Conservation (phyloP, 768 basidiomycete genomes). For the Pleurotus djamor region DNA sequence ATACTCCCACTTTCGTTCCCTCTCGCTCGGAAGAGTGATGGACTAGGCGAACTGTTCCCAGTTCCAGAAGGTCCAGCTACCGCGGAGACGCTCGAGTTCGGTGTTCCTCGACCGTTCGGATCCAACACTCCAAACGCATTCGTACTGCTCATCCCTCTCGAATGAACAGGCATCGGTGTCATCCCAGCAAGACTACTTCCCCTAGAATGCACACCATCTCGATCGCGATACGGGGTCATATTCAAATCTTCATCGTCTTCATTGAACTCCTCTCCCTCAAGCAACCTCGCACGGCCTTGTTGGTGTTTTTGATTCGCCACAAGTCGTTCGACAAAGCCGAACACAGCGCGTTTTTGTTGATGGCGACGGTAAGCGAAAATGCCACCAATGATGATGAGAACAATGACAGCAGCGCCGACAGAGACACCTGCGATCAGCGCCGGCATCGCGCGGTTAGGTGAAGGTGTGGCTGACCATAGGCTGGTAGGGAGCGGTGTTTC, state of each 20-base stretch:
- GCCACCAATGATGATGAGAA: conserved; percentile 1
- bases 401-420: background rate
- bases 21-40: conserved; percentile 33
- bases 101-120: background rate
- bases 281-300: conserved; percentile 4
- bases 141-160: background rate
- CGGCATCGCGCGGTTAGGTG: background rate
- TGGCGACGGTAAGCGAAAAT: conserved; percentile 7
- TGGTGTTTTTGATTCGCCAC: background rate
- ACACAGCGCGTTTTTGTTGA: background rate
- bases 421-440: conserved; percentile 8
- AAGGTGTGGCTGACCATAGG: conserved; percentile 2
- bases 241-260: background rate
- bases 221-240: conserved; percentile 1
- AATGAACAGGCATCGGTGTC: background rate
- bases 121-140: background rate
- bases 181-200: background rate
- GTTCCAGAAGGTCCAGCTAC: background rate
- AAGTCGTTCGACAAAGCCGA: conserved; percentile 2
- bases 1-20: conserved; percentile 40
- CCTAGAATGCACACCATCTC: background rate
- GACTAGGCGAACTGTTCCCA: conserved; percentile 22
- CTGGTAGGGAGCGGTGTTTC: conserved; percentile 7
- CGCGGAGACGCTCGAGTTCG: background rate
- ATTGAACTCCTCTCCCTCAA: conserved; percentile 11